Percentiles rank a stretch among this genome's conserved stretches.
Evolutionary conservation across 139 green algal species (phyloP).

Genomic region (Pleodorina starrii): DNA sequence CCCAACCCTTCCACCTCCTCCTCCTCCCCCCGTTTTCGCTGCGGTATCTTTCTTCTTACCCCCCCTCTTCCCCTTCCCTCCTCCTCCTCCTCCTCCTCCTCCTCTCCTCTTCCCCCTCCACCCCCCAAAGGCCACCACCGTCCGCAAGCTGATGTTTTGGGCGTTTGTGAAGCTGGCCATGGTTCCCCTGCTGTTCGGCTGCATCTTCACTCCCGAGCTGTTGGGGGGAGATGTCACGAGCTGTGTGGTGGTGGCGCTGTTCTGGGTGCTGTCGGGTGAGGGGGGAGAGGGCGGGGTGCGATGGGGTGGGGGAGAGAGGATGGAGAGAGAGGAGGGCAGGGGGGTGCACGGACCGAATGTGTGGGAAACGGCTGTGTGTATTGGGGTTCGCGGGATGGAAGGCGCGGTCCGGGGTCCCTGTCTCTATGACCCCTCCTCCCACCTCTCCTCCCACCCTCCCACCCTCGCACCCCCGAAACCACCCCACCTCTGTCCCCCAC

Average conservation of each 20-base stretch:
- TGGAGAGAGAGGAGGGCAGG: too few relatives aligned
- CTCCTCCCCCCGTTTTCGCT: background rate
- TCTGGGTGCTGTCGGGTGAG: conserved; percentile 73
- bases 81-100: background rate
- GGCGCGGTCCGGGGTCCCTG: too few relatives aligned
- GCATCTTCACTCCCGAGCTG: conserved; percentile 54
- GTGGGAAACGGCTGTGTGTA: too few relatives aligned
- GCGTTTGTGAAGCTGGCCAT: conserved; percentile 59
- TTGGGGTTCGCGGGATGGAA: too few relatives aligned
- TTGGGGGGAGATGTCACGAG: conserved; percentile 52
- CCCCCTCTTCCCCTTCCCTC: background rate
- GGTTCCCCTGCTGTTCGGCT: conserved; percentile 54
- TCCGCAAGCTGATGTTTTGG: conserved; percentile 50
- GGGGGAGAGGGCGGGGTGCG: background rate
- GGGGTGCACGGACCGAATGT: too few relatives aligned
- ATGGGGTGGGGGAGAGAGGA: too few relatives aligned
- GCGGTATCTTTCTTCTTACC: background rate
- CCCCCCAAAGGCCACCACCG: conserved; percentile 31
- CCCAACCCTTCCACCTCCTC: too few relatives aligned
- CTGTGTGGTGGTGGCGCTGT: conserved; percentile 48
- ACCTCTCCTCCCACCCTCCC: too few relatives aligned
- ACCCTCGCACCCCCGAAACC: too few relatives aligned
- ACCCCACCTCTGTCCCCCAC: too few relatives aligned
- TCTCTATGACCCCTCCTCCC: too few relatives aligned
- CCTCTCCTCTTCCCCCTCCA: background rate